A percentile compares a stretch with the other conserved stretches of the same genome.
These are phyloP conservation scores for Gastrolobium villosum DNA, from an alignment of 306 rosid species.

Conservation along the genomic window DNA sequence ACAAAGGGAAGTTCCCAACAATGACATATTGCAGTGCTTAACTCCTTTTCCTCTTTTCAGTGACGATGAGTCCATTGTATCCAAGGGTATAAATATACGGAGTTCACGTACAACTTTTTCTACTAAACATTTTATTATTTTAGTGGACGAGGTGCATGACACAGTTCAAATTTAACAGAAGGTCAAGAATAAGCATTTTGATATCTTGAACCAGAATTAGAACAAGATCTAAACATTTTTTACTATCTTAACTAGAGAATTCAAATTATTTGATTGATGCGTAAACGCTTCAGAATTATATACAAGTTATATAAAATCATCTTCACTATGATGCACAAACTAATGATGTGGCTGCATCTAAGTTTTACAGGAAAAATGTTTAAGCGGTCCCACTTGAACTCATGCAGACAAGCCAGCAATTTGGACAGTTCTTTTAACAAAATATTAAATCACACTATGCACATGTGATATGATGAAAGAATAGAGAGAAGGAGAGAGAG, in stretches of 20 bases:
- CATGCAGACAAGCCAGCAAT: constrained; percentile 1
- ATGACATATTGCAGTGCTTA: background rate
- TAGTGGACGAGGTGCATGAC: background rate
- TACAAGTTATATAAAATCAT: background rate
- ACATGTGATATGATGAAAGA: constrained; percentile 18
- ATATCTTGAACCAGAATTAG: background rate
- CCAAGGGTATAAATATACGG: no score
- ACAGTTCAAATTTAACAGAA: background rate
- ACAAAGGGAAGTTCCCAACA: background rate
- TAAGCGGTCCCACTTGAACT: background rate
- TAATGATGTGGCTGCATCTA: background rate
- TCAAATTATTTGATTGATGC: background rate
- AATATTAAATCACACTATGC: constrained; percentile 21
- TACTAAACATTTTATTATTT: background rate
- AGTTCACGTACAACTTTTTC: no score
- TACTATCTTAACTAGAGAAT: background rate
- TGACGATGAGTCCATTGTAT: no score
- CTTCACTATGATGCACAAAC: background rate
- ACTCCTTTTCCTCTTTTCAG: background rate
- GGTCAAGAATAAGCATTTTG: background rate
- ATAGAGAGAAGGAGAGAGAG: background rate
- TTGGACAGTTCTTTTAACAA: background rate
- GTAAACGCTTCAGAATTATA: background rate
- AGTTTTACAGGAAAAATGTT: background rate
- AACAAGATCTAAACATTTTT: background rate